Evolutionary conservation across 441 rosid genomes (phyloP).

Genomic region (Kokia cookei): DNA sequence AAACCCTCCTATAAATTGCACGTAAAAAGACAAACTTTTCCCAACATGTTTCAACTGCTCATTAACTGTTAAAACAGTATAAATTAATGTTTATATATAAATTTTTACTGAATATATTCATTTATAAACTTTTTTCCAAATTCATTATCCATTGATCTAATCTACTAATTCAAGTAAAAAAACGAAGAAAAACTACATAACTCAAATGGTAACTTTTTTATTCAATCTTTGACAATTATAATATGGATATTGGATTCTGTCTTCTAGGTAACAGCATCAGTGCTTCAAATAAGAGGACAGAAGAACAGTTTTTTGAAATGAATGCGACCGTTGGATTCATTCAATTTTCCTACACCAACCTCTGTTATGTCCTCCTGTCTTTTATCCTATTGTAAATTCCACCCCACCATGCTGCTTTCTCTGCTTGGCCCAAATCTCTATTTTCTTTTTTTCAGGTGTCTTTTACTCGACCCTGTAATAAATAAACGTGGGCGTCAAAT

Average conservation of each 20-base stretch:
- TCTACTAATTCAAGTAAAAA: neutral
- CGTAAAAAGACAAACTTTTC: neutral
- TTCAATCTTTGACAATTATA: too few relatives aligned
- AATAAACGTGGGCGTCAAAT: neutral
- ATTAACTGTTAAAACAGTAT: neutral
- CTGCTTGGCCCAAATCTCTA: neutral
- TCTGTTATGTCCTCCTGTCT: neutral
- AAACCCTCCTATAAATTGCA: neutral
- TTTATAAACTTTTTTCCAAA: too few relatives aligned
- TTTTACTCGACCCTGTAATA: neutral
- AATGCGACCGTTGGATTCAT: neutral
- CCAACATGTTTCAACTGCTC: neutral
- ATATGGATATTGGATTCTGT: neutral
- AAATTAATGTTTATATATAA: too few relatives aligned
- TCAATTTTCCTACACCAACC: neutral
- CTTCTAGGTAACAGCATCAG: neutral
- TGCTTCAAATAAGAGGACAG: neutral
- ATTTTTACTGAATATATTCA: too few relatives aligned
- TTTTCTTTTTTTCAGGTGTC: neutral
- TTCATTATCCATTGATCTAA: neutral
- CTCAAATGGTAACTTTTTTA: neutral
- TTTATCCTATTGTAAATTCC: neutral
- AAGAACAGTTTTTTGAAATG: neutral
- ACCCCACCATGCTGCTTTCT: too few relatives aligned
- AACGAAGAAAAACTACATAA: neutral